Evolutionary conservation across 805 yeast species (phyloP), one percentile per base, ranked within the genome.

Genomic region (Teunomyces aglyptinius): DNA sequence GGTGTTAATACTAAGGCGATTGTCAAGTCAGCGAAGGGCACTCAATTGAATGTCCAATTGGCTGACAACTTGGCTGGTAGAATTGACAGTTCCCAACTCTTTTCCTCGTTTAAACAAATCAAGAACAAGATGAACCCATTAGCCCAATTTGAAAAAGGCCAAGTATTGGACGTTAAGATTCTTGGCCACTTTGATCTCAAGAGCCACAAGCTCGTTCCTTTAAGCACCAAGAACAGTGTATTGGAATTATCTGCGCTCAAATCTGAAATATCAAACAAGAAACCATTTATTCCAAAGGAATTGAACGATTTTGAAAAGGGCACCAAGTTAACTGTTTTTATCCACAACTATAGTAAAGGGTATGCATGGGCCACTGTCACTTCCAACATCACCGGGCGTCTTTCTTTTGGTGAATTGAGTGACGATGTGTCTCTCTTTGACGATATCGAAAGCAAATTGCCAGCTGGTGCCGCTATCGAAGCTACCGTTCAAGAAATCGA

Each of bases 31-130:
- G 76, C 87, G 31, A 87, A 86, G 60, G 81, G 78, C 27, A 81
- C 88, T 5, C 94, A 88, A 67, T 69, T 91, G 54, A 83, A 83
- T 56, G 86, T 91, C 15, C 77, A 77, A 42, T 70, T 90, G 39
- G 90, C 94, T 44, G 94, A 85, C 49, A 83, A 86, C 59, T 71
- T 82, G 50, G 86, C 80, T 56, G 97, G 96, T 32, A 80, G 95
- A 61, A 67, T 91, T 48, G 96, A 89, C 56, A 73, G 85, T 13
- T 78, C 90, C 13, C 86, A 89, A 64, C 69, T 86, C 33, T 86
- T 79, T 64, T 82, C 80, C 44, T 54, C 63, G 0, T 64, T 70
- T 49, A 64, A 69, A 2, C 84, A 80, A 24, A 85, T 90, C 40
- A 66, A 73, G 44, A 82, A 88, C 58, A 63, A 64, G 16, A 73